A percentile compares a stretch with the other conserved stretches of the same genome.
phyloP scores from a whole-genome alignment of 257 asterid genomes.

The Solanum pennellii region DNA sequence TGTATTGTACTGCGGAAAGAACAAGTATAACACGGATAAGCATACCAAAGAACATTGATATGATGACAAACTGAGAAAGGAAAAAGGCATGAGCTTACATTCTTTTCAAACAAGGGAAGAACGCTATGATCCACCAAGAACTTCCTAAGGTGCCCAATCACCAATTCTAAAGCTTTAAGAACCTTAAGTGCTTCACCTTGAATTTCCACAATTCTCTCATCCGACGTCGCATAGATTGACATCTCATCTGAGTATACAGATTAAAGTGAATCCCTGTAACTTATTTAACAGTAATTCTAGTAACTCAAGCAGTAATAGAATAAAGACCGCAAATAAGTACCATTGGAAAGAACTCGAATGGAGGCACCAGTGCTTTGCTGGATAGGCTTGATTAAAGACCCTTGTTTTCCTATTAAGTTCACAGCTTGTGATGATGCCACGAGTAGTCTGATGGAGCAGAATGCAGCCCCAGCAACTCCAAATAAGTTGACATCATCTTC shows the following conservation, averaged over 20 bases:
- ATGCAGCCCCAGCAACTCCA: slow-evolving; percentile 37
- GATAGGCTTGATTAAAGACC: slow-evolving; percentile 64
- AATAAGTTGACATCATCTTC: slow-evolving; percentile 26
- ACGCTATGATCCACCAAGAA: slow-evolving; percentile 81
- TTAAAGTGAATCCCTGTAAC: neutral
- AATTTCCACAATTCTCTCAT: slow-evolving; percentile 76
- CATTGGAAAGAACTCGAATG: slow-evolving; percentile 56
- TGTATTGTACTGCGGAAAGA: slow-evolving; percentile 35
- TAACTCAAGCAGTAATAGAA: neutral
- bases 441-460: slow-evolving; percentile 49
- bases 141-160: slow-evolving; percentile 71
- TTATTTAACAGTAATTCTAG: neutral
- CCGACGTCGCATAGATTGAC: slow-evolving; percentile 62
- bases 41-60: neutral
- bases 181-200: slow-evolving; percentile 83
- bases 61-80: neutral
- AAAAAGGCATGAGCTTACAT: slow-evolving; percentile 31
- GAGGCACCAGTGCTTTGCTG: slow-evolving; percentile 67
- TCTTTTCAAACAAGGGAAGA: slow-evolving; percentile 76
- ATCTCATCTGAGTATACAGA: slow-evolving; percentile 34
- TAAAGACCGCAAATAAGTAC: slow-evolving; percentile 14
- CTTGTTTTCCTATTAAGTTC: slow-evolving; percentile 79
- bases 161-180: slow-evolving; percentile 72
- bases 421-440: slow-evolving; percentile 78
- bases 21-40: neutral